Percentiles rank a stretch among this genome's conserved stretches.
These are phyloP conservation scores for Cymbopogon flexuosus DNA, from an alignment of 202 grass and related monocot species.

Conservation along the genomic window DNA sequence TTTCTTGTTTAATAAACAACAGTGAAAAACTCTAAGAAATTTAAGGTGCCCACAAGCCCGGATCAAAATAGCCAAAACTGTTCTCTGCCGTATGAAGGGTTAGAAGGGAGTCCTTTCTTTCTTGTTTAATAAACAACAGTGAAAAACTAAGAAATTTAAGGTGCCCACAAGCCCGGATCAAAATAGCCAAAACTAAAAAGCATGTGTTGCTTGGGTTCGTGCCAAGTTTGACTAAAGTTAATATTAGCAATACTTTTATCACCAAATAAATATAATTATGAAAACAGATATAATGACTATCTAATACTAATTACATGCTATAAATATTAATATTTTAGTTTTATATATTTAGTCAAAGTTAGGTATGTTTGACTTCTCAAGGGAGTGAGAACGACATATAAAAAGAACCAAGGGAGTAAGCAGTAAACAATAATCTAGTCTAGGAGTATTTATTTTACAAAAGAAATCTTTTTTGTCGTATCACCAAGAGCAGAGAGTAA, in stretches of 20 bases:
- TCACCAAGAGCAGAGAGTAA: background rate
- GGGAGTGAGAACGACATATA: too few species aligned
- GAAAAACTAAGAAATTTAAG: background rate
- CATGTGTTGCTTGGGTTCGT: too few species aligned
- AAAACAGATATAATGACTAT: too few species aligned
- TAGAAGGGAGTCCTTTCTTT: background rate
- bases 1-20: background rate
- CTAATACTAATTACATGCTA: too few species aligned
- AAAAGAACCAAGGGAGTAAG: too few species aligned
- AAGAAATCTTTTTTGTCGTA: background rate
- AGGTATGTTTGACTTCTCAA: too few species aligned
- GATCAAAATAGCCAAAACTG: background rate
- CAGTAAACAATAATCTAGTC: background rate
- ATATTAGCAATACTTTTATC: too few species aligned
- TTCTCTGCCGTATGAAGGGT: slow-evolving; percentile 59
- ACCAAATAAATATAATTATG: too few species aligned
- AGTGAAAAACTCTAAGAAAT: background rate
- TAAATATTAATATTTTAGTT: too few species aligned
- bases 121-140: background rate
- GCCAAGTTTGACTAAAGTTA: too few species aligned
- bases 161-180: background rate
- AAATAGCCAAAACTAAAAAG: background rate
- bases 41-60: background rate
- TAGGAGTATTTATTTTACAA: background rate
- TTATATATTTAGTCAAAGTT: too few species aligned